Evolutionary conservation across 2,329 filamentous ascomycete species (phyloP).

Genomic region (Botrytis sinoallii): DNA sequence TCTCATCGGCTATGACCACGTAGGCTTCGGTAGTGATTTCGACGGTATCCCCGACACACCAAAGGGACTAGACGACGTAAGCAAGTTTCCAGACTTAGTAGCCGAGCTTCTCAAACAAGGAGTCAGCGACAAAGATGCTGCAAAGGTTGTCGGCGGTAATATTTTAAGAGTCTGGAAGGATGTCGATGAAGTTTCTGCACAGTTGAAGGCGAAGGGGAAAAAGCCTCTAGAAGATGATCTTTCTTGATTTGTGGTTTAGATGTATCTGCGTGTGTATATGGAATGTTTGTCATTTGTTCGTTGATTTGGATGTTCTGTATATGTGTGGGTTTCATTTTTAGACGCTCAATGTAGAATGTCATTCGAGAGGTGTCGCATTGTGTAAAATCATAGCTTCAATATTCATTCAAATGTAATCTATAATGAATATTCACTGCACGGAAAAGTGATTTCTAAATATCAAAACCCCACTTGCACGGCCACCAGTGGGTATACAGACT

Average conservation of each 20-base stretch:
- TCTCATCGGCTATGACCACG: constrained; percentile 80
- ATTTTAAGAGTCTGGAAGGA: constrained; percentile 79
- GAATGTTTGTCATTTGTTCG: background rate
- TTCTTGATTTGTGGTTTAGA: constrained; percentile 18
- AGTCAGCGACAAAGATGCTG: constrained; percentile 69
- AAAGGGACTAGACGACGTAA: constrained; percentile 76
- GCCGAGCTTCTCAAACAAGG: constrained; percentile 70
- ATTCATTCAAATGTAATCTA: too few species aligned
- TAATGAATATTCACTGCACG: too few species aligned
- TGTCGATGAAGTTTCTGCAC: constrained; percentile 67
- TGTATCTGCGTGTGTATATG: background rate
- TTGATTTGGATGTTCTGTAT: background rate
- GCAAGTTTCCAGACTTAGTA: constrained; percentile 76
- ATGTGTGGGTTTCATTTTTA: background rate
- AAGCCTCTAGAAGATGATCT: constrained; percentile 50
- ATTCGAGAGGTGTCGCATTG: background rate
- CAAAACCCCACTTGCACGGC: too few species aligned
- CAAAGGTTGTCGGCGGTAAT: constrained; percentile 76
- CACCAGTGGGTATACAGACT: too few species aligned
- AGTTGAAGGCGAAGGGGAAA: constrained; percentile 58
- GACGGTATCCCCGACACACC: constrained; percentile 71
- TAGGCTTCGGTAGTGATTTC: constrained; percentile 87
- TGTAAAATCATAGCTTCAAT: too few species aligned
- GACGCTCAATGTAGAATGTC: background rate
- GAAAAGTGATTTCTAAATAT: too few species aligned